These are phyloP conservation scores for Lichtheimia corymbifera DNA, from an alignment of 371 early-diverging fungal species.

Conservation along the genomic window DNA sequence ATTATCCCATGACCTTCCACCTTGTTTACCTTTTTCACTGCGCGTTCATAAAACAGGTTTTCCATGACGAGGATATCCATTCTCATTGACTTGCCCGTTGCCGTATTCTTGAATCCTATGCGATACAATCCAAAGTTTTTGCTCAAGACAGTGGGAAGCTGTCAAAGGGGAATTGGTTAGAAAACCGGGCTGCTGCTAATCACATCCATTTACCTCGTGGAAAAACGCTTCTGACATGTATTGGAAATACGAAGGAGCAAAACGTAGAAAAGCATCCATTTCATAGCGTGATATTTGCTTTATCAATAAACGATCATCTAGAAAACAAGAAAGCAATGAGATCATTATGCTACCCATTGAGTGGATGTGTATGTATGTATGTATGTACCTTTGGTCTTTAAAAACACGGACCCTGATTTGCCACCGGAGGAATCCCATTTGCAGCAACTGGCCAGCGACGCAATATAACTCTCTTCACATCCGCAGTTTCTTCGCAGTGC, in stretches of 20 bases:
- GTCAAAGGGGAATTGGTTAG: not conserved
- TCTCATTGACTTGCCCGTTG: conserved; percentile 80
- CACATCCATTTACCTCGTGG: conserved; percentile 55
- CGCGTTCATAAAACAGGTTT: conserved; percentile 89
- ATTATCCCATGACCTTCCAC: not conserved
- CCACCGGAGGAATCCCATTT: conserved; percentile 90
- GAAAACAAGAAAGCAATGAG: not conserved
- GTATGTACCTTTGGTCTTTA: conserved; percentile 73
- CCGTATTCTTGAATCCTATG: conserved; percentile 83
- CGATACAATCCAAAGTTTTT: conserved; percentile 96
- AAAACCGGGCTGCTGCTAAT: too few relatives aligned
- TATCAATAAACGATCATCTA: conserved; percentile 90
- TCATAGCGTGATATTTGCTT: conserved; percentile 92
- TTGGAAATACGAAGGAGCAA: conserved; percentile 94
- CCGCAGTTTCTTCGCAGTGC: conserved; percentile 85
- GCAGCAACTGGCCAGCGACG: conserved; percentile 87
- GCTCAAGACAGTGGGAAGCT: conserved; percentile 86
- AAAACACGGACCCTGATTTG: conserved; percentile 90
- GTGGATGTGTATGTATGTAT: not conserved
- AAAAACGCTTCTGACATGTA: conserved; percentile 89
- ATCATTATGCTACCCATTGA: not conserved
- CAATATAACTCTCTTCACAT: conserved; percentile 80
- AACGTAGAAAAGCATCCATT: conserved; percentile 86
- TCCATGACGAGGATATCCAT: conserved; percentile 97
- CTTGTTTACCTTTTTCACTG: conserved; percentile 69